These are phyloP conservation scores for Chaetoceros tenuissimus DNA, from an alignment of 108 stramenopile genomes.

Conservation along the genomic window DNA sequence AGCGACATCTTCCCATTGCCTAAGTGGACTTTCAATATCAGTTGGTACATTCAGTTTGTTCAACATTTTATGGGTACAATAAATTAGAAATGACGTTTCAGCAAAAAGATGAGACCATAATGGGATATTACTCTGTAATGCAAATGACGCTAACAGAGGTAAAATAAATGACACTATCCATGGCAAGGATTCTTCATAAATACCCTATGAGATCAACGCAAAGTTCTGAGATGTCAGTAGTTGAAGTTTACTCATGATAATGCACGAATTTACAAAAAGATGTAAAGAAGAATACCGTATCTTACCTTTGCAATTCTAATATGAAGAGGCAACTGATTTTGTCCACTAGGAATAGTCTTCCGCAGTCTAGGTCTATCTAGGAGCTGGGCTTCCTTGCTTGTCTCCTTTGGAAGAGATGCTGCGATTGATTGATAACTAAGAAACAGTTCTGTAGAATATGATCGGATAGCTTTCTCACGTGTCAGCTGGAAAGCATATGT, in stretches of 20 bases:
- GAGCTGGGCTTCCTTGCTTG: too few relatives aligned
- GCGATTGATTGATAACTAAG: too few relatives aligned
- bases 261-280: too few relatives aligned
- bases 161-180: not conserved
- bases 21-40: not conserved
- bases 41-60: not conserved
- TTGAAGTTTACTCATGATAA: too few relatives aligned
- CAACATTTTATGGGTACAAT: not conserved
- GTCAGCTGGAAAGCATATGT: too few relatives aligned
- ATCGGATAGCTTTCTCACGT: too few relatives aligned
- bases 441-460: too few relatives aligned
- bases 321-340: not conserved
- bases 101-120: not conserved
- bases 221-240: not conserved
- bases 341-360: not conserved
- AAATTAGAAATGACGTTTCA: not conserved
- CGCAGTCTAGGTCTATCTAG: not conserved
- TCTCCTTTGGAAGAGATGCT: too few relatives aligned
- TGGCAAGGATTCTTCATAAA: constrained; percentile 6
- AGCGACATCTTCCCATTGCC: not conserved
- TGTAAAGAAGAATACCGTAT: too few relatives aligned
- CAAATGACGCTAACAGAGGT: not conserved
- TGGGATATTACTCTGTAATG: not conserved
- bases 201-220: not conserved
- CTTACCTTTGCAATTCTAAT: constrained; percentile 3